Percentiles rank a stretch among this genome's conserved stretches.
These are phyloP conservation scores for Aaosphaeria arxii DNA, from an alignment of 2,329 filamentous ascomycete genomes.

Conservation along the genomic window DNA sequence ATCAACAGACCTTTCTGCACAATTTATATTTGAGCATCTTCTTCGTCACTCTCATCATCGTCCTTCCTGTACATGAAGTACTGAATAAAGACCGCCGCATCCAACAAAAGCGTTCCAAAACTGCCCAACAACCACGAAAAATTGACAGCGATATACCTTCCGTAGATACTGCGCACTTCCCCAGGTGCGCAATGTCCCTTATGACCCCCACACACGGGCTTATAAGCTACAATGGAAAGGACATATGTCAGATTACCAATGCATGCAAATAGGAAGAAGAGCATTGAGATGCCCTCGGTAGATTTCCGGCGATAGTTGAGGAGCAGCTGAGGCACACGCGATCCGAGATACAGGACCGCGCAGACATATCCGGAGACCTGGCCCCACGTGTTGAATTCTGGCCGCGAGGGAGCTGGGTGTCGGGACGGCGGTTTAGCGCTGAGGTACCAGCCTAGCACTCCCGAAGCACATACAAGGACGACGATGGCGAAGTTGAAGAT, in stretches of 20 bases:
- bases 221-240: constrained; percentile 85
- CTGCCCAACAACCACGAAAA: constrained; percentile 88
- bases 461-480: constrained; percentile 77
- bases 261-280: constrained; percentile 97
- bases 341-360: constrained; percentile 83
- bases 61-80: constrained; percentile 77
- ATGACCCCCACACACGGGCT: constrained; percentile 60
- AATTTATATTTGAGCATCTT: constrained; percentile 4
- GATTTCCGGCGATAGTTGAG: constrained; percentile 91
- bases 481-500: constrained; percentile 75
- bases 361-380: constrained; percentile 95
- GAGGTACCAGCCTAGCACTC: constrained; percentile 83
- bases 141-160: constrained; percentile 82
- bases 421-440: constrained; percentile 38
- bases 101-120: constrained; percentile 79
- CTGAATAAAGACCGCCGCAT: constrained; percentile 83
- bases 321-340: constrained; percentile 82
- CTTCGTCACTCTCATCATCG: constrained; percentile 36
- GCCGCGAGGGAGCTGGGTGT: constrained; percentile 42
- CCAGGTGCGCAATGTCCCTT: constrained; percentile 56
- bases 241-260: constrained; percentile 94
- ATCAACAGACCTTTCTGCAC: no score
- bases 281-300: constrained; percentile 86
- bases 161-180: constrained; percentile 68
- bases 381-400: constrained; percentile 72